A percentile compares a stretch with the other conserved stretches of the same genome.
Conservation (phyloP, 495 filamentous ascomycete species). For the Penicillium argentinense region DNA sequence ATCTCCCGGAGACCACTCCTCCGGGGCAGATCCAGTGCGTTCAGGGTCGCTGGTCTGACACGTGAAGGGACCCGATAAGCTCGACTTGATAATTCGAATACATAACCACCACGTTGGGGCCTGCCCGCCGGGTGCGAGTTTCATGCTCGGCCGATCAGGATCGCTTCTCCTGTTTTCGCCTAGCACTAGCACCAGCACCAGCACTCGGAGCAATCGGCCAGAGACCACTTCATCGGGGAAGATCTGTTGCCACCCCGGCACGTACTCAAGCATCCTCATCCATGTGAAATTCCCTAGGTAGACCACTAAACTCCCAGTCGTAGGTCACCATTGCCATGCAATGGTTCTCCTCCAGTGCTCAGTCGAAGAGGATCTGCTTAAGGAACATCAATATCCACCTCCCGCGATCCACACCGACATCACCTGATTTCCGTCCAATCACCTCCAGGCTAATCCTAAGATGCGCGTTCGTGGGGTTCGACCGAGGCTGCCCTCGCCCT, state of each 20-base stretch:
- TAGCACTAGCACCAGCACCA: constrained; percentile 1
- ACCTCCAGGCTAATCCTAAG: constrained; percentile 15
- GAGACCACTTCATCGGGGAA: too few relatives aligned
- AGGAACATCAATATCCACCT: too few relatives aligned
- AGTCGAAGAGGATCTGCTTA: too few relatives aligned
- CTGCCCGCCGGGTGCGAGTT: too few relatives aligned
- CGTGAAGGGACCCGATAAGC: constrained; percentile 30
- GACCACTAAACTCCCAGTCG: too few relatives aligned
- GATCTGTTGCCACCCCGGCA: background rate
- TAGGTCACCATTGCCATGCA: too few relatives aligned
- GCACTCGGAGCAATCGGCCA: background rate
- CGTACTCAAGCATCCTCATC: too few relatives aligned
- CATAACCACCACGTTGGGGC: constrained; percentile 29
- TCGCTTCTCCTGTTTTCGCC: constrained; percentile 12
- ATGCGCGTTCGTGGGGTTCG: constrained; percentile 5
- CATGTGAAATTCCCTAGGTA: too few relatives aligned
- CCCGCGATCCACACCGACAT: constrained; percentile 13
- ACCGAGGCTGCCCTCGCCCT: background rate
- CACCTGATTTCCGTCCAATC: constrained; percentile 31
- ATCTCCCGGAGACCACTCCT: too few relatives aligned
- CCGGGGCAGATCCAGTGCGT: constrained; percentile 1
- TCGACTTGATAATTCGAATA: constrained; percentile 34
- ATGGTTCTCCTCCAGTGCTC: too few relatives aligned
- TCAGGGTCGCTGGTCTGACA: constrained; percentile 9
- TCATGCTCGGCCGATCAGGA: constrained; percentile 2